phyloP scores from a whole-genome alignment of 306 rosid species.

The Carpinus viminea region DNA sequence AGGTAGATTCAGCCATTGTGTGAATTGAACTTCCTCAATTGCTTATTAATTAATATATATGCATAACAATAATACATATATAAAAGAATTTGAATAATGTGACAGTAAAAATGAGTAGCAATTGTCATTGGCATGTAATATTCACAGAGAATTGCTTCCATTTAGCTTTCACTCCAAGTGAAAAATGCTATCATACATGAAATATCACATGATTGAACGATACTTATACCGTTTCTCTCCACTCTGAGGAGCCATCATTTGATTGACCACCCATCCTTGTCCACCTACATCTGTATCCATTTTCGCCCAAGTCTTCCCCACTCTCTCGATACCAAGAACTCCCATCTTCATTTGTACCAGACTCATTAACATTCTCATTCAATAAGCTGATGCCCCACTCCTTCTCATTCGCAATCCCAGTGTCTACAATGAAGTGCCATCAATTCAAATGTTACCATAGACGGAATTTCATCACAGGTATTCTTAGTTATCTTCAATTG shows the following conservation, averaged over 20 bases:
- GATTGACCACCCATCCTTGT: slow-evolving; percentile 95
- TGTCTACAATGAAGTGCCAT: slow-evolving; percentile 48
- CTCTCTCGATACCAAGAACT: slow-evolving; percentile 91
- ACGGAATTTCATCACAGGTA: slow-evolving; percentile 10
- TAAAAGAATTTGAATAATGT: slow-evolving; percentile 8
- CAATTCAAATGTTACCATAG: slow-evolving; percentile 1
- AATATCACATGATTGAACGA: slow-evolving; percentile 18
- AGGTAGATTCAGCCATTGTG: not conserved
- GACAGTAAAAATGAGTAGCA: not conserved
- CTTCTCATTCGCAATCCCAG: slow-evolving; percentile 95
- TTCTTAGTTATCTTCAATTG: slow-evolving; percentile 2
- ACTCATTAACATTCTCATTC: slow-evolving; percentile 67
- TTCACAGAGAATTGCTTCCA: slow-evolving; percentile 21
- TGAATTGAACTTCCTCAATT: not conserved
- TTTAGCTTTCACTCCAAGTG: slow-evolving; percentile 21
- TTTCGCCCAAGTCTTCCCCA: slow-evolving; percentile 78
- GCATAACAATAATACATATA: not conserved
- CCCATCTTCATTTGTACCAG: slow-evolving; percentile 96
- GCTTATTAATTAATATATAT: not conserved
- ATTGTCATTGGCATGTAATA: slow-evolving; percentile 15
- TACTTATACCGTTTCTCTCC: slow-evolving; percentile 87
- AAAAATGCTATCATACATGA: slow-evolving; percentile 5
- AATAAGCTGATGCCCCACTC: slow-evolving; percentile 94
- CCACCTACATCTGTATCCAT: slow-evolving; percentile 98
- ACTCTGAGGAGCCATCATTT: slow-evolving; percentile 72